These are phyloP conservation scores for Camellia lanceoleosa DNA, from an alignment of 148 eudicot species.

Conservation along the genomic window DNA sequence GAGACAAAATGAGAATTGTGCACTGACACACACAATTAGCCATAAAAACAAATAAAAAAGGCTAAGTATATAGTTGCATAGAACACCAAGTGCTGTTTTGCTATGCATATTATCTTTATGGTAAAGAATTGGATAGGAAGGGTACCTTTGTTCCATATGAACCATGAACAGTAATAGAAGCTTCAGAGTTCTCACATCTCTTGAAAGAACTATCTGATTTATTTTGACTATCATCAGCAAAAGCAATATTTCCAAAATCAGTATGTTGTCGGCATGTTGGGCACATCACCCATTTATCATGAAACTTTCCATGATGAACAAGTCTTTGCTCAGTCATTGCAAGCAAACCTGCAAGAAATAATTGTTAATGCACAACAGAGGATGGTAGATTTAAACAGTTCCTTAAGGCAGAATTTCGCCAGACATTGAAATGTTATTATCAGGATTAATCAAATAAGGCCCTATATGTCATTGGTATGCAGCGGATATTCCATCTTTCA, in stretches of 20 bases:
- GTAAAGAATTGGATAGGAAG: background rate
- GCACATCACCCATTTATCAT: conserved; percentile 67
- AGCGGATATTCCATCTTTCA: background rate
- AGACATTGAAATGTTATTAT: background rate
- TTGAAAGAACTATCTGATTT: conserved; percentile 20
- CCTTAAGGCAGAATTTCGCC: background rate
- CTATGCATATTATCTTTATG: background rate
- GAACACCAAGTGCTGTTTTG: background rate
- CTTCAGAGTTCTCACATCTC: conserved; percentile 42
- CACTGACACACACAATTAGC: background rate
- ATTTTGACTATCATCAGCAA: conserved; percentile 65
- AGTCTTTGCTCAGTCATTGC: conserved; percentile 57
- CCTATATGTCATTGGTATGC: background rate
- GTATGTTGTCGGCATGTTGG: conserved; percentile 90
- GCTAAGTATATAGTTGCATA: background rate
- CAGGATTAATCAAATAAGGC: background rate
- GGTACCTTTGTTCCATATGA: conserved; percentile 96
- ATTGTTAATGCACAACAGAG: background rate
- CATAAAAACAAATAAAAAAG: background rate
- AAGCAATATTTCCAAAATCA: conserved; percentile 69
- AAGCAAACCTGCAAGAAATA: conserved; percentile 56
- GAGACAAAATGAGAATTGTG: background rate
- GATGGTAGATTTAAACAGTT: background rate
- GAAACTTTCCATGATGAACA: conserved; percentile 36
- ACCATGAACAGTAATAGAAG: conserved; percentile 69